These are phyloP conservation scores for Urochloa ruziziensis DNA, from an alignment of 176 grass and related monocot species.

Conservation along the genomic window DNA sequence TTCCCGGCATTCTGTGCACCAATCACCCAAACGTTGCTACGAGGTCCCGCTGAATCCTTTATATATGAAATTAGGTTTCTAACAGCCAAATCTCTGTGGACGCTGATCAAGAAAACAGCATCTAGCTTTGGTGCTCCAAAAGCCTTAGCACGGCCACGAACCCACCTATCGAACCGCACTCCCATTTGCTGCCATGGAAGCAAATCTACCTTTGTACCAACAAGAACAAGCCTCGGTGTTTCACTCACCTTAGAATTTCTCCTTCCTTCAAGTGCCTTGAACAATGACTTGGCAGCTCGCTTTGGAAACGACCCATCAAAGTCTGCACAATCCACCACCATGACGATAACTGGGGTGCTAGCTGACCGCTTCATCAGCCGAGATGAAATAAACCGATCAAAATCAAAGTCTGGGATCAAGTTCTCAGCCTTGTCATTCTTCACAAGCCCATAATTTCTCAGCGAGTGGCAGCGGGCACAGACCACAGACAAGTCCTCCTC, in stretches of 20 bases:
- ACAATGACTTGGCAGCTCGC: constrained; percentile 72
- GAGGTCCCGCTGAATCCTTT: constrained; percentile 74
- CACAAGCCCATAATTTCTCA: constrained; percentile 87
- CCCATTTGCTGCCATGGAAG: constrained; percentile 79
- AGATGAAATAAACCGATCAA: constrained; percentile 75
- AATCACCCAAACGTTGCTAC: constrained; percentile 95
- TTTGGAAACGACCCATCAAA: constrained; percentile 94
- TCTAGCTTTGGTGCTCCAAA: constrained; percentile 77
- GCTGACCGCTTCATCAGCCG: constrained; percentile 68
- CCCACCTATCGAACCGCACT: constrained; percentile 75
- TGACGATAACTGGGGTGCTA: constrained; percentile 63
- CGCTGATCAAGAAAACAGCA: constrained; percentile 73
- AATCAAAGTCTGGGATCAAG: constrained; percentile 93
- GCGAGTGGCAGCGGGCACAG: constrained; percentile 78
- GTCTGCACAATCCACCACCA: constrained; percentile 88
- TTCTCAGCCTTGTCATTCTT: constrained; percentile 90
- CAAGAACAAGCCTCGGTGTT: constrained; percentile 78
- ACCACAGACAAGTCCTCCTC: constrained; percentile 51
- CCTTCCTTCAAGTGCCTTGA: constrained; percentile 67
- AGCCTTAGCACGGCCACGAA: constrained; percentile 74
- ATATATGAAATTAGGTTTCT: constrained; percentile 81
- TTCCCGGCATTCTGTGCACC: constrained; percentile 97
- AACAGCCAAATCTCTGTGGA: constrained; percentile 80
- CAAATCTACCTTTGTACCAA: constrained; percentile 78
- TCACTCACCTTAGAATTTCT: constrained; percentile 54